A percentile compares a stretch with the other conserved stretches of the same genome.
Conservation (phyloP, 768 basidiomycete genomes). For the Omphalotus guepiniiformis region DNA sequence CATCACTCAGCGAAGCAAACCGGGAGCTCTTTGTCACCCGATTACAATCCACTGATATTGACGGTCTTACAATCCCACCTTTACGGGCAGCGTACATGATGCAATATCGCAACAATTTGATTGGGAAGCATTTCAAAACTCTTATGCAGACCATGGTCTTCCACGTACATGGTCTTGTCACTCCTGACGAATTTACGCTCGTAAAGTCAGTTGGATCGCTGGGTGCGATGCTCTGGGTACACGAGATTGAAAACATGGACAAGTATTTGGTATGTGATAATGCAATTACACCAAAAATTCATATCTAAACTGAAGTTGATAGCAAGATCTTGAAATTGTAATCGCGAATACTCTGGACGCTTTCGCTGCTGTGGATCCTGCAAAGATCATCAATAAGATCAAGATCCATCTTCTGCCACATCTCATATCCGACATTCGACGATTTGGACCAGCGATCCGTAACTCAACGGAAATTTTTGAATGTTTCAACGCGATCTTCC, state of each 20-base stretch:
- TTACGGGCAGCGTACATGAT: constrained; percentile 38
- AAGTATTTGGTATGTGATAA: constrained; percentile 27
- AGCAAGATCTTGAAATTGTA: constrained; percentile 15
- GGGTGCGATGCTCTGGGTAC: constrained; percentile 36
- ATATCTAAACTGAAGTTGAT: not conserved
- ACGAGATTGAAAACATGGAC: constrained; percentile 31
- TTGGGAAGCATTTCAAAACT: constrained; percentile 39
- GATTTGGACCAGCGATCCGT: constrained; percentile 29
- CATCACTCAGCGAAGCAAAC: constrained; percentile 23
- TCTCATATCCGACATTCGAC: constrained; percentile 21
- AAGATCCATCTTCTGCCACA: constrained; percentile 32
- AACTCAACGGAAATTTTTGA: constrained; percentile 36
- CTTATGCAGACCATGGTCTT: constrained; percentile 33
- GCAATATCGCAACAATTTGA: constrained; percentile 38
- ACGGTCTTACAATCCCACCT: constrained; percentile 25
- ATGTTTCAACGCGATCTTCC: constrained; percentile 35
- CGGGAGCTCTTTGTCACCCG: constrained; percentile 23
- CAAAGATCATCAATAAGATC: constrained; percentile 20
- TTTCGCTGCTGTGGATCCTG: constrained; percentile 21
- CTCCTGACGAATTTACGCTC: constrained; percentile 17
- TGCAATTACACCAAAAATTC: not conserved
- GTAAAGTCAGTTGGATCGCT: constrained; percentile 31
- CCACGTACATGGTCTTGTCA: constrained; percentile 31
- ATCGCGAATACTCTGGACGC: constrained; percentile 19
- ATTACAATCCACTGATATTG: constrained; percentile 27